These are phyloP conservation scores for Podaxis sp. DNA, from an alignment of 768 basidiomycete genomes.

Conservation along the genomic window DNA sequence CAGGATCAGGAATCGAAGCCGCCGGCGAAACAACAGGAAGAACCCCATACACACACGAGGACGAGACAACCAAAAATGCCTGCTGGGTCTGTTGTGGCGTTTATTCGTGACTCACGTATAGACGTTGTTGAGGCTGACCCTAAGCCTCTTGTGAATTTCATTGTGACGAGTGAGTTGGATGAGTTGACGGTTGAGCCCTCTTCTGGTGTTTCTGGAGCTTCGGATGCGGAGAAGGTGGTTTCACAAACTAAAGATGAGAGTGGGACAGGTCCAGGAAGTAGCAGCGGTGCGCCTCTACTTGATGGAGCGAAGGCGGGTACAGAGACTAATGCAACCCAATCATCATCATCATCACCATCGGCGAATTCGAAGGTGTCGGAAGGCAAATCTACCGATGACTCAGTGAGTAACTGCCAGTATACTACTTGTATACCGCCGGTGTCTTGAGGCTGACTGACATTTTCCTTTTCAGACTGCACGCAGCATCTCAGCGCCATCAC, in stretches of 20 bases:
- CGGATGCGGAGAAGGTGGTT: background rate
- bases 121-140: slow-evolving; percentile 48
- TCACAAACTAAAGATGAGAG: background rate
- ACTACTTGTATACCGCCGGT: background rate
- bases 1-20: background rate
- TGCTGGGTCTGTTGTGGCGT: slow-evolving; percentile 68
- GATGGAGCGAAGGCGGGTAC: background rate
- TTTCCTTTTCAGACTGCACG: slow-evolving; percentile 36
- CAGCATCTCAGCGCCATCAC: slow-evolving; percentile 43
- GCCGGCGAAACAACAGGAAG: background rate
- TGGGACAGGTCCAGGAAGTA: background rate
- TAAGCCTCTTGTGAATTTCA: slow-evolving; percentile 65
- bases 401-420: slow-evolving; percentile 42
- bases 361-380: slow-evolving; percentile 37
- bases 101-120: slow-evolving; percentile 65
- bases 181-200: slow-evolving; percentile 25
- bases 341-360: slow-evolving; percentile 8
- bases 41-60: background rate
- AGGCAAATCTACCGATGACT: slow-evolving; percentile 51
- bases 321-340: background rate
- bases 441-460: slow-evolving; percentile 10
- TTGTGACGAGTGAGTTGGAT: slow-evolving; percentile 78
- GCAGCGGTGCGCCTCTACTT: background rate
- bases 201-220: background rate
- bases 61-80: slow-evolving; percentile 65